Percentiles rank a stretch among this genome's conserved stretches.
Conservation (phyloP, 2,329 filamentous ascomycete species). For the Tolypocladium ovalisporum region DNA sequence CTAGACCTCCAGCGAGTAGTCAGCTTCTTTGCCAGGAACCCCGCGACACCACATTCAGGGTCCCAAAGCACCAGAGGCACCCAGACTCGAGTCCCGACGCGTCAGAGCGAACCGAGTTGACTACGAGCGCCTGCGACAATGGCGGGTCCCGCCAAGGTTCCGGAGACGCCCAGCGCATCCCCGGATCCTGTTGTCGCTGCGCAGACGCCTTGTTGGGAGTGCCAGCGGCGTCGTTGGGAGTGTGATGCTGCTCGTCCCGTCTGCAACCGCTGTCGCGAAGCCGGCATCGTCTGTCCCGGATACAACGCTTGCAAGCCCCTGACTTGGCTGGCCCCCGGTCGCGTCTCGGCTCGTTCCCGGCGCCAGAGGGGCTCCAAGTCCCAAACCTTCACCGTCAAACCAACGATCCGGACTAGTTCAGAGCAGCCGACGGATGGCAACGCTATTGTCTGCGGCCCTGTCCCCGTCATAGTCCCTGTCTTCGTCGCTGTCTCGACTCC, state of each 20-base stretch:
- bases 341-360: conserved; percentile 17
- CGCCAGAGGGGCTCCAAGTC: not conserved
- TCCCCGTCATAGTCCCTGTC: not conserved
- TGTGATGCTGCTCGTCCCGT: conserved; percentile 24
- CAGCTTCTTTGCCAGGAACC: not conserved
- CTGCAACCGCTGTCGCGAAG: conserved; percentile 23
- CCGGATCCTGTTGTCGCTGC: not conserved
- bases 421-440: not conserved
- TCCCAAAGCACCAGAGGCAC: not conserved
- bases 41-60: too few relatives aligned
- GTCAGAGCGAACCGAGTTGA: not conserved
- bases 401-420: not conserved
- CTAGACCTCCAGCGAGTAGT: not conserved
- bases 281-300: conserved; percentile 25
- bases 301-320: conserved; percentile 25
- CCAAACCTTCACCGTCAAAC: not conserved
- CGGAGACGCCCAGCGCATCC: not conserved
- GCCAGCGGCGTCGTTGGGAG: conserved; percentile 26
- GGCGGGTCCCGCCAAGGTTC: not conserved
- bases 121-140: not conserved
- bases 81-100: not conserved
- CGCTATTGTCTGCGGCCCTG: not conserved
- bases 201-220: conserved; percentile 28
- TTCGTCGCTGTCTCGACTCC: not conserved
- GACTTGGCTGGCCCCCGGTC: conserved; percentile 28